Base-by-base conservation (phyloP, 2,329 filamentous ascomycete species). In the Pseudogymnoascus sp. region DNA sequence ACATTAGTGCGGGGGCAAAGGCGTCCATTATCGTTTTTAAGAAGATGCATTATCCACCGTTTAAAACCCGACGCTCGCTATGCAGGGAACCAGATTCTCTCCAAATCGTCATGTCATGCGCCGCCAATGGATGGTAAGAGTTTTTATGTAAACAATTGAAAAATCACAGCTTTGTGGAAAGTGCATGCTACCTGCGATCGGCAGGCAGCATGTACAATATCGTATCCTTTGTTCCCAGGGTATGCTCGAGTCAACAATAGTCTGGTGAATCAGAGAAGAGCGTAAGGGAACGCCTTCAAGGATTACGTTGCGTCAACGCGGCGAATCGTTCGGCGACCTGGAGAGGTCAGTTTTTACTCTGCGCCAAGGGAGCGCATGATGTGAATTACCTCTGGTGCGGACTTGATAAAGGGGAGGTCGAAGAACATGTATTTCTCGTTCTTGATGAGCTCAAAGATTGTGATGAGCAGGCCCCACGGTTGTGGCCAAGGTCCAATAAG, bases 351-450 rank as follows among this genome's bases (percentile, higher is more conserved):
- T 56, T 56, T 33, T 33, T 56, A 14, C 16, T 56, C 50, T 14
- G 59, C 40, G 11, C 35, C 38, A 5, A 56, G 16, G 37, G 14
- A 23, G 50, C 4, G 33, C 7, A 33, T 25, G 2, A 25, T 18
- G 6, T 31, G 60, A 63, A 78, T 75, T 80, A 95, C 92, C 80
- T 97, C 92, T 67, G 92, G 92, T 69, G 88, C 85, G 68, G 88
- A 84, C 79, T 96, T 95, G 76, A 97, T 90, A 71, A 96, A 97
- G 25, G 91, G 90, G 68, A 96, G 81, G 60, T 94, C 90, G 79
- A 95, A 97, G 80, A 99, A 96, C 72, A 86, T 86, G 75, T 93
- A 95, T 72, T 87, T 90, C 62, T 90, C 87, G 73, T 96, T 97
- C 80, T 96, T 95, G 68, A 96, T 81, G 63, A 99, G 82, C 78